Percentiles rank a stretch among this genome's conserved stretches.
phyloP scores from a whole-genome alignment of 139 green algal species.

The Zygnema circumcarinatum region DNA sequence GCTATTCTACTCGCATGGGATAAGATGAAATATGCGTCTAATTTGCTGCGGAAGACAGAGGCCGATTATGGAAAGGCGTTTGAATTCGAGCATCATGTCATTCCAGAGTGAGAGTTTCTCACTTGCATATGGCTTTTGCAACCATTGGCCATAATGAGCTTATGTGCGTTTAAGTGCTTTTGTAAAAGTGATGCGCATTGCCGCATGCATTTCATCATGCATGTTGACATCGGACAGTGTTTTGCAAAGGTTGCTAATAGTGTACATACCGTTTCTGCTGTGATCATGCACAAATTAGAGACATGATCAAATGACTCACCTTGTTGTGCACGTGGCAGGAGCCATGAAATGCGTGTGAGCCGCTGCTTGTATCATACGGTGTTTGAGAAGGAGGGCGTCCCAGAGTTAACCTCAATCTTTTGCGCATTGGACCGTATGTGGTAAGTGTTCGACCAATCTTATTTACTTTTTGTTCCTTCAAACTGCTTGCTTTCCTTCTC shows the following conservation, averaged over 20 bases:
- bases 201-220: too few relatives aligned
- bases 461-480: background rate
- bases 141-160: background rate
- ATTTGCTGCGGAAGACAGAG: background rate
- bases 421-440: background rate
- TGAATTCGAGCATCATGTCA: background rate
- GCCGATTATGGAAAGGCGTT: background rate
- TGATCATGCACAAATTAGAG: background rate
- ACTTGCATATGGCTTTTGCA: background rate
- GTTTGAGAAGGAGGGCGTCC: slow-evolving; percentile 1
- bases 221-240: too few relatives aligned
- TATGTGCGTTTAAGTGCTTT: background rate
- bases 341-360: background rate
- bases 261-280: background rate
- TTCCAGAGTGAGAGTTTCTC: background rate
- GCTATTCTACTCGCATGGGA: background rate
- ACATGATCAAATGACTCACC: background rate
- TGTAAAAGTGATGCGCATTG: background rate
- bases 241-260: background rate
- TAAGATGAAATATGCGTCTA: background rate
- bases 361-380: slow-evolving; percentile 8
- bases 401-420: background rate
- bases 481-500: background rate
- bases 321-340: background rate
- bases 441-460: background rate